Evolutionary conservation across 2,329 filamentous ascomycete species (phyloP).

Genomic region (Monosporascus sp.): DNA sequence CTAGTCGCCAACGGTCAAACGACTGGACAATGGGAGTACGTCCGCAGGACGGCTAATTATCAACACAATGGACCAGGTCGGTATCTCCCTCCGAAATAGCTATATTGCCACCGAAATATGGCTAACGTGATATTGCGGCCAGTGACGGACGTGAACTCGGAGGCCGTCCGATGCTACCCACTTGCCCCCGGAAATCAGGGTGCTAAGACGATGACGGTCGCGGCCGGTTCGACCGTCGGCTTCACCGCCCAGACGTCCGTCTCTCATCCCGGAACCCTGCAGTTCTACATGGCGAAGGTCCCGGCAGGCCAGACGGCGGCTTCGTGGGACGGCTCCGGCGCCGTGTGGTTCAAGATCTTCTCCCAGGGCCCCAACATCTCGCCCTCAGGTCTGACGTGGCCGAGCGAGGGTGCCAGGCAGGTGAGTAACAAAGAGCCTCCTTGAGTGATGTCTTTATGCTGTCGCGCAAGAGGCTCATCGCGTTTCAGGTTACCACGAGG

Average conservation of each 20-base stretch:
- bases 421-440: not conserved
- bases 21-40: slow-evolving; percentile 39
- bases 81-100: slow-evolving; percentile 1
- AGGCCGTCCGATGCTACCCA: slow-evolving; percentile 48
- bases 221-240: slow-evolving; percentile 38
- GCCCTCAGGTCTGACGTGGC: slow-evolving; percentile 33
- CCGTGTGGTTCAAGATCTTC: slow-evolving; percentile 41
- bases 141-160: slow-evolving; percentile 41
- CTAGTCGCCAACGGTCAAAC: slow-evolving; percentile 27
- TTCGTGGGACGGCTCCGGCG: slow-evolving; percentile 32
- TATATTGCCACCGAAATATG: not conserved
- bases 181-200: slow-evolving; percentile 34
- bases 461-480: not conserved
- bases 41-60: slow-evolving; percentile 44
- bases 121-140: not conserved
- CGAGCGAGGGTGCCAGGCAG: slow-evolving; percentile 30
- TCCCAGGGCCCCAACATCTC: slow-evolving; percentile 34
- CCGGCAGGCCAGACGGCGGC: slow-evolving; percentile 31
- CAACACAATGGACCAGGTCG: slow-evolving; percentile 40
- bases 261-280: slow-evolving; percentile 36
- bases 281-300: slow-evolving; percentile 36
- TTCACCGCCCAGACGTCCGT: slow-evolving; percentile 39
- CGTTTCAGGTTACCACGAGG: slow-evolving; percentile 30
- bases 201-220: slow-evolving; percentile 35
- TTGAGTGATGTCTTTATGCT: no score